Base-by-base conservation (phyloP, 2,329 filamentous ascomycete genomes). In the Ophiocordyceps camponoti-leonardi region DNA sequence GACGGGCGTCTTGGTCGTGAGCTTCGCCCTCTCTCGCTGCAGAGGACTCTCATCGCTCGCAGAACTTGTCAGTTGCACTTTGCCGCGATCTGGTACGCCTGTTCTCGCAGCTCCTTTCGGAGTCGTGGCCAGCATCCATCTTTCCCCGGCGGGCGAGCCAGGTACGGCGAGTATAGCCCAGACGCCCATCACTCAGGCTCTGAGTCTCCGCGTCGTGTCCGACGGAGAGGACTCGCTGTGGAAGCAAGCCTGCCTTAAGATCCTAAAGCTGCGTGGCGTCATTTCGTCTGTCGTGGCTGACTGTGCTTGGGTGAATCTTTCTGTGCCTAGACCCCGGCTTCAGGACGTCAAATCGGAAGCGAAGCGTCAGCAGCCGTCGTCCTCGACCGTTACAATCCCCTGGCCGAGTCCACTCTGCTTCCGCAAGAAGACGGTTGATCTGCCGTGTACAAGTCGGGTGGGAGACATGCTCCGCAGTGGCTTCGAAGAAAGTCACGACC, bases 391-490 rank as follows among this genome's bases (percentile, higher is more conserved):
- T 5, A 66, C 62, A 7, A 64, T 76, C 22, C 65, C 69, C 12
- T 78, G 74, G 74, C 75, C 74, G 39, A 64, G 69, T 2, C 61
- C 61, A 18, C 64, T 76, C 1, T 75, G 72, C 51, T 73, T 74
- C 47, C 67, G 69, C 45, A 72, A 69, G 49, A 64, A 63, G 44
- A 57, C 63, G 18, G 57, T 68, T n/a, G 62, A 63, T 12, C 55
- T 66, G 22, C 58, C 57, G n/a, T 59, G 64, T 7, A 64, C 56
- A 33, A 60, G 60, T 31, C 57, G 65, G 7, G 48, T 66, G 11
- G 64, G 66, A 35, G 65, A 70, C 22, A 58, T 56, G 6, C 49
- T 65, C 19, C 47, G 62, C 4, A 59, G 60, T 16, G 59, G 61
- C 3, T 55, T 61, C 41, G 62, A 67, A 16, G 67, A 66, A 45